Evolutionary conservation across 2,329 filamentous ascomycete genomes (phyloP), one percentile per base, ranked within the genome.

Genomic region (Aspergillus floridensis): DNA sequence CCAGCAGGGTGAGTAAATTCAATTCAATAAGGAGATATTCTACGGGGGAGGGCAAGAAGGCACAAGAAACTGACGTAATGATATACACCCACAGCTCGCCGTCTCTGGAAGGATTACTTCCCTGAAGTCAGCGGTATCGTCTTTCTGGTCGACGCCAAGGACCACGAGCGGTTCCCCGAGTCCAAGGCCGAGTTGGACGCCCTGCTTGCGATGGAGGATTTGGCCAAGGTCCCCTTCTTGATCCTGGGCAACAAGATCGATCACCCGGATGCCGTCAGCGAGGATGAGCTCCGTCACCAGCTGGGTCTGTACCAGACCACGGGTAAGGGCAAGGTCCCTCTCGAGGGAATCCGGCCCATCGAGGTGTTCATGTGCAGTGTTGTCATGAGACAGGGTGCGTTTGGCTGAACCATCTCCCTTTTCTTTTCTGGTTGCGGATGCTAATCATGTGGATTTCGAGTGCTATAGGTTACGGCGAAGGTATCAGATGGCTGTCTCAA

Each of bases 281-380:
- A 99, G 84, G 93, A 98, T 71, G 92, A 97, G 81, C 85, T 98
- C 73, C 87, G 95, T 77, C 89, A 93, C 76, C 90, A 93, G 77
- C 84, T 99, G 60, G 95, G 95, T 64, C 80, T 99, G 72, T 98
- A 96, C 81, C 93, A 98, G 80, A 96, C 93, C 58, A 96, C 92
- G 62, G 93, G 93, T 71, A 96, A 97, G 86, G 92, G 92, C 79
- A 96, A 96, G 84, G 88, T 96, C 63, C 91, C 89, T 65, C 83
- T 95, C 67, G 93, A 96, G 82, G 92, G 92, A 35, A 96, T 96
- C 78, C 85, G 93, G 70, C 92, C 93, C 24, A 93, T 99, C 73
- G 95, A 99, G 84, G 86, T 98, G 64, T 98, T 98, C 80, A 96
- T 99, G 95, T 98, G 93, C 86, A 96, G 91, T 71, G 93, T 98